These are phyloP conservation scores for Saturnispora serradocipensis DNA, from an alignment of 805 yeast species.

Conservation along the genomic window DNA sequence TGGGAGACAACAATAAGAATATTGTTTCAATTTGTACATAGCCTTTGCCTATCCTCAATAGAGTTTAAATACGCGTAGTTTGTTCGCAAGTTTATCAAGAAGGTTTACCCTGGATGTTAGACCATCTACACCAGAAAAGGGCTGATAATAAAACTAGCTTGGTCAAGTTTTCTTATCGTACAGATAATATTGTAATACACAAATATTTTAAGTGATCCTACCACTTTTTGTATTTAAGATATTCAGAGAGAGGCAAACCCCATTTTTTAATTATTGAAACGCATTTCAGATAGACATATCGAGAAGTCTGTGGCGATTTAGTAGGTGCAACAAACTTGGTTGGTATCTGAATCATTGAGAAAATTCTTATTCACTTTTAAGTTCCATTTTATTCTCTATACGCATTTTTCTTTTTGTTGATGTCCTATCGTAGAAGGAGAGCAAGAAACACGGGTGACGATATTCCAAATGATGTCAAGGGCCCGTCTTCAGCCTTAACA, in stretches of 20 bases:
- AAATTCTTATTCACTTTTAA: not conserved
- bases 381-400: not conserved
- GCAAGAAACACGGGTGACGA: slow-evolving; percentile 1
- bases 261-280: not conserved
- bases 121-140: no score
- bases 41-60: not conserved
- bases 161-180: no score
- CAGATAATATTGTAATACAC: no score
- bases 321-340: not conserved
- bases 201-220: no score
- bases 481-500: slow-evolving; percentile 83
- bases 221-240: no score
- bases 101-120: no score
- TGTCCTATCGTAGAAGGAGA: slow-evolving; percentile 21
- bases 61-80: not conserved
- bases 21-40: not conserved
- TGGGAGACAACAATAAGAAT: not conserved
- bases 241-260: no score
- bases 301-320: not conserved
- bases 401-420: slow-evolving; percentile 1
- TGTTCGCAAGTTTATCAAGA: not conserved
- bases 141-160: no score
- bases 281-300: not conserved
- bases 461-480: slow-evolving; percentile 25
- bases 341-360: not conserved